Evolutionary conservation across 2,329 filamentous ascomycete genomes (phyloP).

Genomic region (Xylariaceae sp.): DNA sequence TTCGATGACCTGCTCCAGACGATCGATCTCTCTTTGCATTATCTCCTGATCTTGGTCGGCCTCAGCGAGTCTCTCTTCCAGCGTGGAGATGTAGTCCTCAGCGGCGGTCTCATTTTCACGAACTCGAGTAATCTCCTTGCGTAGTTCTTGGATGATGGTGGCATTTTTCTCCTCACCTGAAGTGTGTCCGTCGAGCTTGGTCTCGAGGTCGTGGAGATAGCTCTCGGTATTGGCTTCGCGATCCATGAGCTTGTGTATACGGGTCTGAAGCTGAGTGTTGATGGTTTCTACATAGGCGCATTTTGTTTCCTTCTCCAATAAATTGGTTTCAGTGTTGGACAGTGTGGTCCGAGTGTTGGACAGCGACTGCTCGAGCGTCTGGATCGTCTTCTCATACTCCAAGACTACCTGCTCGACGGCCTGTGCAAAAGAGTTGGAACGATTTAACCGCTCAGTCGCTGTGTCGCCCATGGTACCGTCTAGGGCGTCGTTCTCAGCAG

Average conservation of each 20-base stretch:
- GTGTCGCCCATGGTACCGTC: constrained; percentile 68
- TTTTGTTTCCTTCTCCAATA: constrained; percentile 91
- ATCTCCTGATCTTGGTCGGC: constrained; percentile 93
- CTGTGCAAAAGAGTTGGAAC: constrained; percentile 92
- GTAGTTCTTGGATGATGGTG: constrained; percentile 77
- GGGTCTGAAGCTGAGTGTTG: constrained; percentile 81
- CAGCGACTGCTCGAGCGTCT: constrained; percentile 84
- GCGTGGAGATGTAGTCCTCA: constrained; percentile 94
- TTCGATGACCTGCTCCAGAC: constrained; percentile 90
- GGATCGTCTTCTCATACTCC: constrained; percentile 98
- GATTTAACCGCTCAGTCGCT: constrained; percentile 82
- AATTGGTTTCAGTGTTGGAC: constrained; percentile 75
- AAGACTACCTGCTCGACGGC: constrained; percentile 94
- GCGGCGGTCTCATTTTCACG: constrained; percentile 86
- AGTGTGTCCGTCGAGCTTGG: constrained; percentile 83
- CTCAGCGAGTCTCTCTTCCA: constrained; percentile 93
- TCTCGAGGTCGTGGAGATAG: constrained; percentile 88
- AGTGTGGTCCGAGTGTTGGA: constrained; percentile 82
- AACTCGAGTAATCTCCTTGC: constrained; percentile 83
- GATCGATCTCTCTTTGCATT: constrained; percentile 94
- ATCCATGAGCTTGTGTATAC: constrained; percentile 89
- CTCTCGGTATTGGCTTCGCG: constrained; percentile 87
- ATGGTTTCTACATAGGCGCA: constrained; percentile 91
- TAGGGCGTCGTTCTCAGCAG: constrained; percentile 52
- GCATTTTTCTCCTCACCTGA: constrained; percentile 91